These are phyloP conservation scores for Lenwebbia sp. DNA, from an alignment of 345 rosid genomes.

Conservation along the genomic window DNA sequence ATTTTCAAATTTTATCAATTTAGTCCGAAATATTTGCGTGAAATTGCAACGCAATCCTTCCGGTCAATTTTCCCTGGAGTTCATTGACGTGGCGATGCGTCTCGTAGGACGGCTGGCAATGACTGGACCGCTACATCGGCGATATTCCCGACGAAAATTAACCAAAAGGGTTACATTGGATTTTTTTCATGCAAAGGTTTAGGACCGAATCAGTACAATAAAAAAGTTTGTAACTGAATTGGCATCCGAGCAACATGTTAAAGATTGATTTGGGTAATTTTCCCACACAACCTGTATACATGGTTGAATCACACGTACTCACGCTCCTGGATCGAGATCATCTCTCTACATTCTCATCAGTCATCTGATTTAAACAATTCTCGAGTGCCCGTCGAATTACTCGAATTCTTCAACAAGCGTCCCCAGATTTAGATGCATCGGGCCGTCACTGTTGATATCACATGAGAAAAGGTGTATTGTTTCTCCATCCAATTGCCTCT, in stretches of 20 bases:
- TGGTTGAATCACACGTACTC: not conserved
- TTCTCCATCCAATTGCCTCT: not conserved
- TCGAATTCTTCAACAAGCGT: not conserved
- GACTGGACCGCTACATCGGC: fast-evolving
- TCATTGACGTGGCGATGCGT: fast-evolving
- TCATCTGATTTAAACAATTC: not conserved
- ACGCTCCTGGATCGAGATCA: not conserved
- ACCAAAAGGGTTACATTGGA: fast-evolving
- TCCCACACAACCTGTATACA: not conserved
- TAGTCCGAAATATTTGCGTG: fast-evolving
- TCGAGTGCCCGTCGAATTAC: not conserved
- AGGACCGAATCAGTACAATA: fast-evolving
- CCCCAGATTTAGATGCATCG: fast-evolving
- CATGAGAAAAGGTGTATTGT: not conserved
- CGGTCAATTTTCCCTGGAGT: fast-evolving
- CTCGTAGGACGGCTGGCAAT: fast-evolving
- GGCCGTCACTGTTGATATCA: not conserved
- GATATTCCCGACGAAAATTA: fast-evolving
- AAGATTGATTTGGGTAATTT: not conserved
- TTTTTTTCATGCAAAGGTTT: fast-evolving
- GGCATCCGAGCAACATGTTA: fast-evolving
- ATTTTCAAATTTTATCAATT: not conserved
- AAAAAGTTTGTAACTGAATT: not conserved
- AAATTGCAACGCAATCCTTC: fast-evolving
- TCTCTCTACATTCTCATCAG: not conserved